Percentiles rank a stretch among this genome's conserved stretches.
Conservation (phyloP, 2,329 filamentous ascomycete genomes). For the Aureobasidium sp. region DNA sequence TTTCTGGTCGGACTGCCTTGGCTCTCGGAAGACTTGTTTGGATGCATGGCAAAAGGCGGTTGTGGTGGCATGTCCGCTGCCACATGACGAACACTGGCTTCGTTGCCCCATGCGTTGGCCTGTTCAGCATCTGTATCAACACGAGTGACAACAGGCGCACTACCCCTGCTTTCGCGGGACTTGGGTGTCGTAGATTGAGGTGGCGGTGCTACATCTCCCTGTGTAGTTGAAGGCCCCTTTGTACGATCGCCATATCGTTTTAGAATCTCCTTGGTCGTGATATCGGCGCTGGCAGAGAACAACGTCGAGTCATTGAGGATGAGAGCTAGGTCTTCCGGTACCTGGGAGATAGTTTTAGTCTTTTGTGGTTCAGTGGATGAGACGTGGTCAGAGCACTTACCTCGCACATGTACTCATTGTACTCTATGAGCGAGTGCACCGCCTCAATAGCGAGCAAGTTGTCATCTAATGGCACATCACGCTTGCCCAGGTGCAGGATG, state of each 20-base stretch:
- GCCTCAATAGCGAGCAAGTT: slow-evolving; percentile 92
- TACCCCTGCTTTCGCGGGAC: slow-evolving; percentile 31
- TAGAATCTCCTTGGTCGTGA: slow-evolving; percentile 95
- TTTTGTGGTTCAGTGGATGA: background rate
- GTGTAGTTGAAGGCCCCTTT: slow-evolving; percentile 39
- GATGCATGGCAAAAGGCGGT: slow-evolving; percentile 25
- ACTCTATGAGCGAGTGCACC: slow-evolving; percentile 82
- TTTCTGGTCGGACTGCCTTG: slow-evolving; percentile 27
- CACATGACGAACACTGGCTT: slow-evolving; percentile 75
- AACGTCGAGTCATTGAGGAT: slow-evolving; percentile 77
- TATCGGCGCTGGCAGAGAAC: slow-evolving; percentile 74
- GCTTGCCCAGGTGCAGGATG: slow-evolving; percentile 57
- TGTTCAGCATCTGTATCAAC: slow-evolving; percentile 83
- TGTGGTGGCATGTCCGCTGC: slow-evolving; percentile 25
- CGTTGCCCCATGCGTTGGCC: slow-evolving; percentile 66
- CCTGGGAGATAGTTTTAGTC: slow-evolving; percentile 47
- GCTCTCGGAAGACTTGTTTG: slow-evolving; percentile 25
- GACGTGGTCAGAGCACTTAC: slow-evolving; percentile 49
- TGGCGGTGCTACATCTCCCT: slow-evolving; percentile 26
- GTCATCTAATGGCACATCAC: slow-evolving; percentile 61
- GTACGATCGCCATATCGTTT: slow-evolving; percentile 83
- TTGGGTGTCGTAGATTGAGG: slow-evolving; percentile 21
- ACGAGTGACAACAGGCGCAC: slow-evolving; percentile 53
- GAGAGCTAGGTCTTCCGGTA: slow-evolving; percentile 83
- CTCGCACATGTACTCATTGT: slow-evolving; percentile 95